These are phyloP conservation scores for Ochetophila trinervis DNA, from an alignment of 306 rosid species.

Conservation along the genomic window DNA sequence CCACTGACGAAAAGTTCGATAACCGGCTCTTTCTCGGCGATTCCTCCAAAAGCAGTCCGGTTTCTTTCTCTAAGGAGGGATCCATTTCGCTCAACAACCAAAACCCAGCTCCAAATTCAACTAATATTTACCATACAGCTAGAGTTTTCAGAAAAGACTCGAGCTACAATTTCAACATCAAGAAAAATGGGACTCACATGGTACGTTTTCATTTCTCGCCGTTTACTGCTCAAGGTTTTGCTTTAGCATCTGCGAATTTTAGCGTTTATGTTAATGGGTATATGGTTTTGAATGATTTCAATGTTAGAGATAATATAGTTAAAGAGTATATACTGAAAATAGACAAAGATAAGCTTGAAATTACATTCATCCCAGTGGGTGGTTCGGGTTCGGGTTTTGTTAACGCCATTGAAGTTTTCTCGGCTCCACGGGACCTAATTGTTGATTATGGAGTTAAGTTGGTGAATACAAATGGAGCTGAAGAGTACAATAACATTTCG, in stretches of 20 bases:
- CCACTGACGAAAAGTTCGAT: constrained; percentile 48
- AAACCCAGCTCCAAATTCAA: constrained; percentile 47
- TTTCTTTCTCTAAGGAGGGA: constrained; percentile 38
- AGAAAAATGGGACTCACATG: constrained; percentile 64
- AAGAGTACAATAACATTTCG: constrained; percentile 54
- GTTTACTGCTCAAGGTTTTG: constrained; percentile 51
- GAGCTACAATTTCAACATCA: constrained; percentile 58
- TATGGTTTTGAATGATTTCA: constrained; percentile 31
- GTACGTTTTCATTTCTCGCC: constrained; percentile 88
- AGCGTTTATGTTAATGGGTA: constrained; percentile 45
- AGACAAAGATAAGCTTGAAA: constrained; percentile 42
- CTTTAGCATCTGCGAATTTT: constrained; percentile 60
- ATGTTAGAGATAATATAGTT: constrained; percentile 34
- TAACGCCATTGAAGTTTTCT: constrained; percentile 70
- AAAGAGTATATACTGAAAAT: constrained; percentile 59
- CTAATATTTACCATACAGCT: constrained; percentile 59
- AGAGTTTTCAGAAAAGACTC: constrained; percentile 63
- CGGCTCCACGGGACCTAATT: constrained; percentile 72
- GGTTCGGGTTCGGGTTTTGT: constrained; percentile 62
- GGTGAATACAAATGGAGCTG: constrained; percentile 44
- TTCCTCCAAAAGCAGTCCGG: constrained; percentile 38
- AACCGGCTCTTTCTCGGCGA: constrained; percentile 56
- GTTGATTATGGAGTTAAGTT: constrained; percentile 64
- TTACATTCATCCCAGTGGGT: constrained; percentile 48
- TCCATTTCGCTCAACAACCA: constrained; percentile 50